Base-by-base conservation (phyloP, 208 protist species). In the Porcisia hertigi region DNA sequence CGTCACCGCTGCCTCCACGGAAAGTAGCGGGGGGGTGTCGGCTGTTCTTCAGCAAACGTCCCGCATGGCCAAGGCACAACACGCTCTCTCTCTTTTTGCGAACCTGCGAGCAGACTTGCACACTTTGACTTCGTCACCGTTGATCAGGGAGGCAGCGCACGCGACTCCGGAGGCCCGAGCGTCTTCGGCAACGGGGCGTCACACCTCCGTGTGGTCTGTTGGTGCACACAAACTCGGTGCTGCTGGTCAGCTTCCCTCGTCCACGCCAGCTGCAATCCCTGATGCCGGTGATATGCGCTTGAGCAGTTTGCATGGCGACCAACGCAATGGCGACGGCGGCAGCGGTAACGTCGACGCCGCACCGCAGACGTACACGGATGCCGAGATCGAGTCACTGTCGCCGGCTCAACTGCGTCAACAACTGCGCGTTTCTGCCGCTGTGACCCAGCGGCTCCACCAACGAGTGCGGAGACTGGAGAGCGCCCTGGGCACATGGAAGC, bases 61-160 rank as follows among this genome's bases (percentile, higher is more conserved):
- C 20, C 71, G 69, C 72, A 77, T 49, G 25, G 78, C 78, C 66
- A 82, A 82, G 45, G 54, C 78, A 23, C 55, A 82, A 7, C 78
- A 82, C 4, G 78, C 78, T 3, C 73, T 82, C 8, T 77, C 72
- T 14, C 43, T 82, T 16, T 82, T 82, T 34, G 78, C 78, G 9
- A 74, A 69, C 30, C 41, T 82, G 2, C 14, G 30, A 5, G 67
- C 78, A 12, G 58, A 74, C 66, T 54, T 82, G 8, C 36, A 43
- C 71, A n/a, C 57, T 0, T 39, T 70, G 11, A 7, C 76, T 18
- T 18, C 54, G 60, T 59, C 7, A 12, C 60, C 12, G 25, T 47
- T 52, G 67, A 52, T 45, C 25, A 14, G 47, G 34, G n/a, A 34
- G 25, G 3, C 30, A 25, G 52, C 43, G 54, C 54, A 36, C 49